Conservation (phyloP, 2,329 filamentous ascomycete genomes). For the Paracoccidioides lutzii region DNA sequence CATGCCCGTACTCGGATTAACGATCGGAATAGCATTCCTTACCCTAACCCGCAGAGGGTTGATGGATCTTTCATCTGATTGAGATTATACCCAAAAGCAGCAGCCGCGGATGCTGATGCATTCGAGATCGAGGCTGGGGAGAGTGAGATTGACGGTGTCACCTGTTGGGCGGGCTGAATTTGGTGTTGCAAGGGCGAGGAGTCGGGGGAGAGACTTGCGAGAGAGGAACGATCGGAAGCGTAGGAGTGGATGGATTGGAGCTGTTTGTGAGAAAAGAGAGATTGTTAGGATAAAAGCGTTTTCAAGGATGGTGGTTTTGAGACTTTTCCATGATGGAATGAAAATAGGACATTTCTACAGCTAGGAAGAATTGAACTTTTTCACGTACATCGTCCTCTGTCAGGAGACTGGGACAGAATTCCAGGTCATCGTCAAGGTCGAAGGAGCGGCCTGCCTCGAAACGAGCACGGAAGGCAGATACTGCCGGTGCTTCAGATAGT, state of each 20-base stretch:
- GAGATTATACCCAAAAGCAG: slow-evolving; percentile 33
- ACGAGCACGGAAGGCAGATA: slow-evolving; percentile 68
- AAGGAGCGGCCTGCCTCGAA: slow-evolving; percentile 90
- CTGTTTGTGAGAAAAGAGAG: slow-evolving; percentile 35
- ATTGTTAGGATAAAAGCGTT: slow-evolving; percentile 3
- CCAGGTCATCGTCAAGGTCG: slow-evolving; percentile 87
- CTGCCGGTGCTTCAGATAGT: slow-evolving; percentile 60
- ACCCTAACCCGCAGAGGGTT: slow-evolving; percentile 79
- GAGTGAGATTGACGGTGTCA: slow-evolving; percentile 60
- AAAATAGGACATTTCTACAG: background rate
- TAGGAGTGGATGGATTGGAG: slow-evolving; percentile 83
- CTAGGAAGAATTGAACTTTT: background rate
- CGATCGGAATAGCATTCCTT: slow-evolving; percentile 93
- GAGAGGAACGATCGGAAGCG: slow-evolving; percentile 80
- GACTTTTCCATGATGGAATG: too few species aligned
- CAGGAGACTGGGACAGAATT: slow-evolving; percentile 86
- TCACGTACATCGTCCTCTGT: slow-evolving; percentile 76
- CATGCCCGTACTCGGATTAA: slow-evolving; percentile 86
- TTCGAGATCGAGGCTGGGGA: slow-evolving; percentile 45
- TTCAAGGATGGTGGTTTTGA: too few species aligned
- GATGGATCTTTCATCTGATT: slow-evolving; percentile 79
- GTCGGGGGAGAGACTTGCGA: slow-evolving; percentile 88
- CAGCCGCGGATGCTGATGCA: slow-evolving; percentile 36
- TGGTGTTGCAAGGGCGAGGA: slow-evolving; percentile 82
- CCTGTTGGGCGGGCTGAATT: slow-evolving; percentile 57